phyloP scores from a whole-genome alignment of 345 rosid species.

The Syzygium grande region DNA sequence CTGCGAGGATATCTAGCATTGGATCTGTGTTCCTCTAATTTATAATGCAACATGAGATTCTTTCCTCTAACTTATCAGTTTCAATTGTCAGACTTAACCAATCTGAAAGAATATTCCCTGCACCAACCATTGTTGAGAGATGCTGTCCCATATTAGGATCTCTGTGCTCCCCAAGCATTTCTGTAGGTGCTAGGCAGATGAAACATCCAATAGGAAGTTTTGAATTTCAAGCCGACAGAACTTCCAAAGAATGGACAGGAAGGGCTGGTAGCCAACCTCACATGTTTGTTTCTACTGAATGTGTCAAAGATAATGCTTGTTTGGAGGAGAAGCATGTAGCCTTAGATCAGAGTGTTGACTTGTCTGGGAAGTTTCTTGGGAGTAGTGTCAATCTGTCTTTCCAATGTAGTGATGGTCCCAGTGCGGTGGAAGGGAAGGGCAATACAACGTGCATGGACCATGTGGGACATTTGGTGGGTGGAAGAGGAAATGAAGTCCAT shows the following conservation, averaged over 20 bases:
- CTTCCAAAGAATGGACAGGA: background rate
- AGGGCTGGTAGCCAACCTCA: slow-evolving; percentile 6
- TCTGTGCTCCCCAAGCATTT: slow-evolving; percentile 8
- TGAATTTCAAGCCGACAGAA: slow-evolving; percentile 9
- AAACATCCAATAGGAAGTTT: slow-evolving; percentile 16
- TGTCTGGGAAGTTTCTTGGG: slow-evolving; percentile 2
- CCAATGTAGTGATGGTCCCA: slow-evolving; percentile 42
- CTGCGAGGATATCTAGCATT: background rate
- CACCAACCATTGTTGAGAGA: background rate
- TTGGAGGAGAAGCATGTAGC: slow-evolving; percentile 7
- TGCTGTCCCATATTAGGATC: slow-evolving; percentile 6
- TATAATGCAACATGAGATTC: background rate
- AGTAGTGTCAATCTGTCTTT: slow-evolving; percentile 7
- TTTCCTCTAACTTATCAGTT: background rate
- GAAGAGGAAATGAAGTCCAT: slow-evolving; percentile 8
- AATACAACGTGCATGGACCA: background rate
- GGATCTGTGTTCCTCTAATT: background rate
- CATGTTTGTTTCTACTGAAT: slow-evolving; percentile 5
- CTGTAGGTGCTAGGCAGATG: slow-evolving; percentile 13
- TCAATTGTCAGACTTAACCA: background rate
- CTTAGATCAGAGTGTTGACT: slow-evolving; percentile 6
- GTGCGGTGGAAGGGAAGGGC: slow-evolving; percentile 16
- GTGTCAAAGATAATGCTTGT: slow-evolving; percentile 8
- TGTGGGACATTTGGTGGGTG: slow-evolving; percentile 6
- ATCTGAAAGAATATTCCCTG: background rate